Evolutionary conservation across 805 yeast species (phyloP).

Genomic region (Nakazawaea ambrosiae): DNA sequence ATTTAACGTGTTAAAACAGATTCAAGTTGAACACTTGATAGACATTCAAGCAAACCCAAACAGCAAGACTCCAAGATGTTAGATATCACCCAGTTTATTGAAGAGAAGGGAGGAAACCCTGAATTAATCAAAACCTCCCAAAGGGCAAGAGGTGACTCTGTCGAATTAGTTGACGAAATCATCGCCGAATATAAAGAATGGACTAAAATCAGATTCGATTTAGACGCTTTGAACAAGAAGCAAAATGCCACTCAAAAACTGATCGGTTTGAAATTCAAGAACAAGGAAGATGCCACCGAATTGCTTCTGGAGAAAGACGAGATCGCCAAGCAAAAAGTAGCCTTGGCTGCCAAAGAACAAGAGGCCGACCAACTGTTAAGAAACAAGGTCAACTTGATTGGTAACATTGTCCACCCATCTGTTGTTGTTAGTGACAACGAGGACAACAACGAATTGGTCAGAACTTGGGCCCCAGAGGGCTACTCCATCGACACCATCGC

Average conservation of each 20-base stretch:
- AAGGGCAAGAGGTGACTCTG: slow-evolving; percentile 89
- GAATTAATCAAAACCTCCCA: slow-evolving; percentile 83
- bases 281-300: slow-evolving; percentile 89
- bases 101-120: slow-evolving; percentile 96
- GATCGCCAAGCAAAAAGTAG: slow-evolving; percentile 63
- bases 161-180: slow-evolving; percentile 93
- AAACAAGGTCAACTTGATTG: slow-evolving; percentile 80
- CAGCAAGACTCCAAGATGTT: slow-evolving; percentile 74
- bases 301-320: slow-evolving; percentile 76
- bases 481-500: slow-evolving; percentile 41
- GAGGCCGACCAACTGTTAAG: slow-evolving; percentile 71
- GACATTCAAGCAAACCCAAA: too few relatives aligned
- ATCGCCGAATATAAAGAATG: slow-evolving; percentile 86
- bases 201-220: slow-evolving; percentile 83
- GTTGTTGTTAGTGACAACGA: slow-evolving; percentile 86
- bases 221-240: slow-evolving; percentile 85
- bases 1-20: too few relatives aligned
- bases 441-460: slow-evolving; percentile 82
- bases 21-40: too few relatives aligned
- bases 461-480: slow-evolving; percentile 81
- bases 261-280: slow-evolving; percentile 87
- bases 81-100: slow-evolving; percentile 87
- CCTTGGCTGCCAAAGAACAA: slow-evolving; percentile 60
- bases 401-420: slow-evolving; percentile 89
- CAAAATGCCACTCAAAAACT: slow-evolving; percentile 88